Evolutionary conservation across 129 eudicot species (phyloP).

Genomic region (Mikania micrantha): DNA sequence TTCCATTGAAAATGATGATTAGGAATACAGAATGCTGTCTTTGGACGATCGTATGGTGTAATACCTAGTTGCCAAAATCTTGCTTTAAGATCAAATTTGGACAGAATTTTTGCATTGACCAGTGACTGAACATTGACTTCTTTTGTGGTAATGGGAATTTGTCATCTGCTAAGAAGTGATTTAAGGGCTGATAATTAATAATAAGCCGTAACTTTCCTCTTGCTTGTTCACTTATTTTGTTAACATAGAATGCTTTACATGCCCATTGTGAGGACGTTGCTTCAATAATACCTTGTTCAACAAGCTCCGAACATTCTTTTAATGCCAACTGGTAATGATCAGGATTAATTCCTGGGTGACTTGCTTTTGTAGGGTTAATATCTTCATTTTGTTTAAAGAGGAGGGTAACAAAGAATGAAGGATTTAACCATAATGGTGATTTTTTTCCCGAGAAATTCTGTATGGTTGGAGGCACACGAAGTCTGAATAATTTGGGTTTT

Average conservation of each 20-base stretch:
- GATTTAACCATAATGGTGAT: background rate
- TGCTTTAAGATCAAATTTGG: background rate
- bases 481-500: no score
- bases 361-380: background rate
- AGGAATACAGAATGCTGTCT: background rate
- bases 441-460: background rate
- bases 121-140: background rate
- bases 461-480: background rate
- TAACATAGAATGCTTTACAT: background rate
- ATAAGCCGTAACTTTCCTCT: background rate
- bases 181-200: background rate
- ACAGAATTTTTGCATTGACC: background rate
- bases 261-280: background rate
- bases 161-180: background rate
- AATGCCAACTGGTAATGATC: background rate
- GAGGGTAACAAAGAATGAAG: background rate
- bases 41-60: background rate
- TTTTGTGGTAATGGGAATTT: background rate
- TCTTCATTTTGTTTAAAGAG: background rate
- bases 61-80: background rate
- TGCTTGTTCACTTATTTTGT: no score
- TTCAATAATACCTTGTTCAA: background rate
- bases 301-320: background rate
- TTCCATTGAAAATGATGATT: background rate
- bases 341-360: background rate